A percentile compares a stretch with the other conserved stretches of the same genome.
phyloP scores from a whole-genome alignment of 805 yeast species.

The Candida germanica region DNA sequence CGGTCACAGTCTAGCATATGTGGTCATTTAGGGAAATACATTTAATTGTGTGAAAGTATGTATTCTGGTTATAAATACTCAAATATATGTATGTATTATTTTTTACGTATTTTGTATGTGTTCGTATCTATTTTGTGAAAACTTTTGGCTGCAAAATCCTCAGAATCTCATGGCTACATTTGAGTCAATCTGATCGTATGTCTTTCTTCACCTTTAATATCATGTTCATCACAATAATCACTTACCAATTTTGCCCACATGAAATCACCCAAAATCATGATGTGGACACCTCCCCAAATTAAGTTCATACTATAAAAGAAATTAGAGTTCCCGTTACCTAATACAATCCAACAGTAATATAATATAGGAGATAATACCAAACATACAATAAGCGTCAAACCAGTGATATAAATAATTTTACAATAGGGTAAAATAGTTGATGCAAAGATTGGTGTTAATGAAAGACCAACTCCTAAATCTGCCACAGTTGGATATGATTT shows the following conservation, averaged over 20 bases:
- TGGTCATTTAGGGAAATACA: too few species aligned
- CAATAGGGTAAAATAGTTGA: conserved; percentile 46
- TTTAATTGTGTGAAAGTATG: too few species aligned
- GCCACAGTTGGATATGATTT: conserved; percentile 85
- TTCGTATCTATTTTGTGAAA: conserved; percentile 1
- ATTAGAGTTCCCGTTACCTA: conserved; percentile 94
- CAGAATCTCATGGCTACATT: conserved; percentile 1
- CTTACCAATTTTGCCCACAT: conserved; percentile 73
- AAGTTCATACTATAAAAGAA: conserved; percentile 93
- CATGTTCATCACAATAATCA: conserved; percentile 51
- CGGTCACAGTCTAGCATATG: neutral
- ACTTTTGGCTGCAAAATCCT: neutral
- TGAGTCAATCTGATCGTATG: conserved; percentile 13
- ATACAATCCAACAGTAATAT: conserved; percentile 89
- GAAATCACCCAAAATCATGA: conserved; percentile 67
- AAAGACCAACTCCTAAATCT: conserved; percentile 54
- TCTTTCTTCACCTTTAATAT: conserved; percentile 27
- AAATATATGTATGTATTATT: neutral
- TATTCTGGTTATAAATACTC: too few species aligned
- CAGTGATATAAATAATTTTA: conserved; percentile 43
- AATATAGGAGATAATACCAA: conserved; percentile 80
- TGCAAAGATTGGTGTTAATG: conserved; percentile 42
- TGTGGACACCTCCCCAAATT: conserved; percentile 69
- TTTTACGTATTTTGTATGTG: neutral
- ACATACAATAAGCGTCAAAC: conserved; percentile 48